A percentile compares a stretch with the other conserved stretches of the same genome.
These are phyloP conservation scores for Ganoderma lingzhi DNA, from an alignment of 1,284 basidiomycete genomes.

Conservation along the genomic window DNA sequence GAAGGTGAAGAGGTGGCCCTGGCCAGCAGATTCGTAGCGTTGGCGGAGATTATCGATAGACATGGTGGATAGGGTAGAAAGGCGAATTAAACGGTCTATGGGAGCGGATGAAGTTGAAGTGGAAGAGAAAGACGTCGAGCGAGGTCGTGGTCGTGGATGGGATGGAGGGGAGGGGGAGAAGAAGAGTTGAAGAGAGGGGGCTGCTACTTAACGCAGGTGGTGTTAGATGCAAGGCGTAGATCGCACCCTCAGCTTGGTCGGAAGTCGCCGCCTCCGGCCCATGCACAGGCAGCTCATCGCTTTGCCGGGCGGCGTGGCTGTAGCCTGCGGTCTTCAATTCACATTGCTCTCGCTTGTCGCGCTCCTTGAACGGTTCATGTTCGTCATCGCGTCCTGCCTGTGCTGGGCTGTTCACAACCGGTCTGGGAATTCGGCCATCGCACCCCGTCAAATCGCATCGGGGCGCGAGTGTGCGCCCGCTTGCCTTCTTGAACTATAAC, in stretches of 20 bases:
- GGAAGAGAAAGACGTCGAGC: background rate
- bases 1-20: conserved; percentile 91
- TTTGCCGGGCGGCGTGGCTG: conserved; percentile 24
- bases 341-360: background rate
- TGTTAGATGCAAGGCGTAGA: background rate
- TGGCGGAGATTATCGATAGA: conserved; percentile 51
- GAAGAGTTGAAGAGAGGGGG: background rate
- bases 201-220: conserved; percentile 14
- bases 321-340: background rate
- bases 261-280: conserved; percentile 29
- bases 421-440: background rate
- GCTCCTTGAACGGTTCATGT: background rate
- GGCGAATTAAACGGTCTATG: background rate
- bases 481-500: conserved; percentile 4
- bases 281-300: conserved; percentile 19
- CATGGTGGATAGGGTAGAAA: conserved; percentile 29
- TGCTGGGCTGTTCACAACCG: background rate
- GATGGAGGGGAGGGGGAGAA: conserved; percentile 9
- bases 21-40: conserved; percentile 82
- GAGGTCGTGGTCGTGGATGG: conserved; percentile 9
- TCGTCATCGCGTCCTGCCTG: background rate
- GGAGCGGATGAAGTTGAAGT: background rate
- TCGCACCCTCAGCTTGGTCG: conserved; percentile 16
- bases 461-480: background rate
- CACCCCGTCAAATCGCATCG: background rate